A percentile compares a stretch with the other conserved stretches of the same genome.
Evolutionary conservation across 2,329 filamentous ascomycete genomes (phyloP).

Genomic region (Fusarium phyllophilum): DNA sequence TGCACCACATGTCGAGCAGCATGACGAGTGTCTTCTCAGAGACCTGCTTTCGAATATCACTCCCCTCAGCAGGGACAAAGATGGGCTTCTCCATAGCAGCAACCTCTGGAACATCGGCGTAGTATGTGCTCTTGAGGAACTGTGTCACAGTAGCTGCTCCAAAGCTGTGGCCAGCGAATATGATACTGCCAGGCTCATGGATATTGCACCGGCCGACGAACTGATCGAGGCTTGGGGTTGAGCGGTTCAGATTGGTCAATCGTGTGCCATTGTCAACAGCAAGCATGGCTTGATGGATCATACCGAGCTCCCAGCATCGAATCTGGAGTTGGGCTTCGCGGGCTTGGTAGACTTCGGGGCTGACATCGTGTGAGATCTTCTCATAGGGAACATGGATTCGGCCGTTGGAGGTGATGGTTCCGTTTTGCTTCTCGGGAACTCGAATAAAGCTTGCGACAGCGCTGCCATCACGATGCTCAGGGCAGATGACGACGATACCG

Average conservation of each 20-base stretch:
- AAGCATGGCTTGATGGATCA: constrained; percentile 74
- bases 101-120: constrained; percentile 62
- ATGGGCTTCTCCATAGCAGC: constrained; percentile 64
- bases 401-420: constrained; percentile 37
- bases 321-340: constrained; percentile 79
- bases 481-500: constrained; percentile 81
- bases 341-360: constrained; percentile 71
- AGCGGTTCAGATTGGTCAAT: constrained; percentile 64
- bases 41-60: constrained; percentile 71
- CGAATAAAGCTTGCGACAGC: constrained; percentile 79
- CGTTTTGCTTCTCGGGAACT: constrained; percentile 61
- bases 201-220: constrained; percentile 74
- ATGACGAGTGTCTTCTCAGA: constrained; percentile 73
- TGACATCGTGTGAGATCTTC: constrained; percentile 70
- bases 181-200: constrained; percentile 75
- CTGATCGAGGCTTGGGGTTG: constrained; percentile 61
- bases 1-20: constrained; percentile 83
- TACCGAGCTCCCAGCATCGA: constrained; percentile 80
- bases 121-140: constrained; percentile 82
- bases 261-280: constrained; percentile 68
- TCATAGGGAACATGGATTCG: constrained; percentile 58
- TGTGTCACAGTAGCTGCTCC: constrained; percentile 80
- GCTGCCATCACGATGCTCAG: constrained; percentile 86
- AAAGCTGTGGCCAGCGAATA: constrained; percentile 84
- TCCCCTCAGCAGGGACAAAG: constrained; percentile 66